A percentile compares a stretch with the other conserved stretches of the same genome.
phyloP scores from a whole-genome alignment of 2,329 filamentous ascomycete species.

The Chaetomium strumarium region DNA sequence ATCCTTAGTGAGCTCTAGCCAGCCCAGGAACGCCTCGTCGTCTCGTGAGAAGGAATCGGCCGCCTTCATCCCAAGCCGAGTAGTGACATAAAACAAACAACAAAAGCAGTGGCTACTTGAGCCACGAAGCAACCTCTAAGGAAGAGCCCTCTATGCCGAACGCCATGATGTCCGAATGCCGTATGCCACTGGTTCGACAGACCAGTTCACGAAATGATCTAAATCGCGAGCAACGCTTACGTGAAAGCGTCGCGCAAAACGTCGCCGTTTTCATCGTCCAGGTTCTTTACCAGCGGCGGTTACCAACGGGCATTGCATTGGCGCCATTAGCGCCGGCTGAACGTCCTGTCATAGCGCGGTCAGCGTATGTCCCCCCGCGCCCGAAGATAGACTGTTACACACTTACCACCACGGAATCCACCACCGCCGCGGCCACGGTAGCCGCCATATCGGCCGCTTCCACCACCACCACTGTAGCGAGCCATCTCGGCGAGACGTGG shows the following conservation, averaged over 20 bases:
- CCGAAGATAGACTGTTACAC: conserved; percentile 29
- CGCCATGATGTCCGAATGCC: conserved; percentile 15
- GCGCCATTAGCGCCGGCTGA: conserved; percentile 27
- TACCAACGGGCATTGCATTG: conserved; percentile 46
- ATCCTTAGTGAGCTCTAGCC: conserved; percentile 3
- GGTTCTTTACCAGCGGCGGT: conserved; percentile 44
- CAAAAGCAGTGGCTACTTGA: conserved; percentile 5
- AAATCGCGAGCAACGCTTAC: conserved; percentile 1
- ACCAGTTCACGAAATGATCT: conserved; percentile 5
- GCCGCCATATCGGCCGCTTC: conserved; percentile 66
- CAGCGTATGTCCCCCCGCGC: conserved; percentile 21
- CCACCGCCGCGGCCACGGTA: conserved; percentile 55
- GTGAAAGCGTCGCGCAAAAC: neutral
- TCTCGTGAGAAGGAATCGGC: neutral
- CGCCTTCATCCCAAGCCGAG: neutral
- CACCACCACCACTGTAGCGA: conserved; percentile 81
- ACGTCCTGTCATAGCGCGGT: conserved; percentile 8
- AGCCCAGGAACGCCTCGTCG: too few relatives aligned
- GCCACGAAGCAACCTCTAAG: conserved; percentile 17
- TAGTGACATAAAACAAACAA: conserved; percentile 9
- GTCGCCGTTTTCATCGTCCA: neutral
- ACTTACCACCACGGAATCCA: conserved; percentile 44
- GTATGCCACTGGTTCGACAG: conserved; percentile 9
- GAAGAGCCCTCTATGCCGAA: conserved; percentile 16
- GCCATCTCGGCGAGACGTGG: conserved; percentile 94